phyloP scores from a whole-genome alignment of 2,329 filamentous ascomycete species.

The Dothideomycetes sp. region DNA sequence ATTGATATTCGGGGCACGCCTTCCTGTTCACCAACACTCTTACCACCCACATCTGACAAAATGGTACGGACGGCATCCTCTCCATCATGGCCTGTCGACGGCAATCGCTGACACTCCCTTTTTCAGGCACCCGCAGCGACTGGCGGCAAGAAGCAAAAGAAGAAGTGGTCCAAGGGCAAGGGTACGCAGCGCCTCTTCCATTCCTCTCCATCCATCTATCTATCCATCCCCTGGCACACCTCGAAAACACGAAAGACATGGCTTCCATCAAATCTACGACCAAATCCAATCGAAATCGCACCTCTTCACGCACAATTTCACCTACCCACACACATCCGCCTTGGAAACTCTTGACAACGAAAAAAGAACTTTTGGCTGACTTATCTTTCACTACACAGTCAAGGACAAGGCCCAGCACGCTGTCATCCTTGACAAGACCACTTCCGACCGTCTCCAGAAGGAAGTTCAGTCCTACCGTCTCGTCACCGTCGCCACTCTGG shows the following conservation, averaged over 20 bases:
- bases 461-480: conserved; percentile 99
- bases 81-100: background rate
- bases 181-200: conserved; percentile 22
- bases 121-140: conserved; percentile 46
- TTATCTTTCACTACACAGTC: conserved; percentile 50
- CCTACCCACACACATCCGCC: conserved; percentile 11
- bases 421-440: conserved; percentile 97
- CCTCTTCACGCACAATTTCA: background rate
- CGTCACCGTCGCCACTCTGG: conserved; percentile 95
- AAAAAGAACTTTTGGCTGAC: conserved; percentile 16
- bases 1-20: conserved; percentile 6
- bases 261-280: background rate
- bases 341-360: no score
- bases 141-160: conserved; percentile 72
- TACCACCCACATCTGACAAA: conserved; percentile 29
- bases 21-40: conserved; percentile 4
- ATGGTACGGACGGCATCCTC: conserved; percentile 28
- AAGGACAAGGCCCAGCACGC: conserved; percentile 99
- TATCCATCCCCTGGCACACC: conserved; percentile 2
- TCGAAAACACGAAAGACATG: background rate
- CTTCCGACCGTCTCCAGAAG: conserved; percentile 97
- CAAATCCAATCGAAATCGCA: conserved; percentile 2
- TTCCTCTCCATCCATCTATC: no score
- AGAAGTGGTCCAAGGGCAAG: conserved; percentile 62
- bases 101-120: conserved; percentile 9